Evolutionary conservation across 345 rosid genomes (phyloP).

Genomic region (Conringia planisiliqua): DNA sequence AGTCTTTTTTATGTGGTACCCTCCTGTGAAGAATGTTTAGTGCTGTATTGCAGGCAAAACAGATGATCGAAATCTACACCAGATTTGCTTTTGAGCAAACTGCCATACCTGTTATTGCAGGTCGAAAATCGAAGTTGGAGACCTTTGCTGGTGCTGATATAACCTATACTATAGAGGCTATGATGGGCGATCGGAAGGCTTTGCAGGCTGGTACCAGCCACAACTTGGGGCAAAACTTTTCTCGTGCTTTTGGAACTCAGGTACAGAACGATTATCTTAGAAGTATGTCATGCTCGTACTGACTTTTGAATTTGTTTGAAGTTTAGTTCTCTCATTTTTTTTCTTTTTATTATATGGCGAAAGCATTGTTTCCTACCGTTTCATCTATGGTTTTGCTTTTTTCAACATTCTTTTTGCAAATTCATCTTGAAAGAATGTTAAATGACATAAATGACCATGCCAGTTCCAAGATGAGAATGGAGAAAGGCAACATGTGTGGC

Average conservation of each 20-base stretch:
- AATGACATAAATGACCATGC: slow-evolving; percentile 25
- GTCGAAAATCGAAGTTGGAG: slow-evolving; percentile 82
- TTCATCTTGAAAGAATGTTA: background rate
- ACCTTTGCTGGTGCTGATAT: slow-evolving; percentile 91
- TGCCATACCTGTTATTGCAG: slow-evolving; percentile 90
- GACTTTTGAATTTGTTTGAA: background rate
- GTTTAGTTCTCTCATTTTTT: background rate
- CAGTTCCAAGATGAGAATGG: slow-evolving; percentile 94
- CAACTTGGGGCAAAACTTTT: slow-evolving; percentile 90
- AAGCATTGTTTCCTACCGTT: background rate
- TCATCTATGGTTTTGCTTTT: background rate
- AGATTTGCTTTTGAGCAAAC: slow-evolving; percentile 91
- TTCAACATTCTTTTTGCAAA: background rate
- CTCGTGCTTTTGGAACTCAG: slow-evolving; percentile 86
- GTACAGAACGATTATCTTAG: slow-evolving; percentile 27
- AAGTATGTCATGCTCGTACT: background rate
- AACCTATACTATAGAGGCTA: slow-evolving; percentile 95
- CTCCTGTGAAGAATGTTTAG: background rate
- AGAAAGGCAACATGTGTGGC: slow-evolving; percentile 92
- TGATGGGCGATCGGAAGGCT: slow-evolving; percentile 99
- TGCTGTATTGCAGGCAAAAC: slow-evolving; percentile 58
- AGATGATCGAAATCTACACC: slow-evolving; percentile 86
- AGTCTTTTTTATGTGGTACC: background rate
- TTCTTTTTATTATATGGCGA: background rate
- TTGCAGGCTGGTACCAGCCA: slow-evolving; percentile 96